These are phyloP conservation scores for Lepiota brunneoincarnata DNA, from an alignment of 768 basidiomycete species.

Conservation along the genomic window DNA sequence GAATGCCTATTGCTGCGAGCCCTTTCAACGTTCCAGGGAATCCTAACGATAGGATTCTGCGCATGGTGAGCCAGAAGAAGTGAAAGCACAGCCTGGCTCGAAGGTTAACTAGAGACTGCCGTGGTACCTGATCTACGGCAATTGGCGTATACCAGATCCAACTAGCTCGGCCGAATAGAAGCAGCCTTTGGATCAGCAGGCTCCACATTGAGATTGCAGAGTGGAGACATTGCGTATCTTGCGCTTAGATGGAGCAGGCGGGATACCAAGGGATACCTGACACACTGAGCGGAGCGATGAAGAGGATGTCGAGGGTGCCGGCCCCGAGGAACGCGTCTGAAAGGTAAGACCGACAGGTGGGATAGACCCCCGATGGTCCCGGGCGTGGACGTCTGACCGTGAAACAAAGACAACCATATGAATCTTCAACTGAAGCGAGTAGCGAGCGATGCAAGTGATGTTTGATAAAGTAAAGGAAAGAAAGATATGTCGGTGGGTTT, in stretches of 20 bases:
- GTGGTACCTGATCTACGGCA: constrained; percentile 6
- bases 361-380: too few species aligned
- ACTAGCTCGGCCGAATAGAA: constrained; percentile 6
- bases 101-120: too few species aligned
- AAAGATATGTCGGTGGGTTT: background rate
- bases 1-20: too few species aligned
- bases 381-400: too few species aligned
- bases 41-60: too few species aligned
- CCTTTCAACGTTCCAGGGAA: too few species aligned
- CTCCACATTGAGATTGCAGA: background rate
- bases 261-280: constrained; percentile 3
- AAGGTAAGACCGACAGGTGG: too few species aligned
- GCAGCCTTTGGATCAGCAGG: background rate
- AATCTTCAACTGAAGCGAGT: background rate
- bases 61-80: background rate
- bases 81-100: too few species aligned
- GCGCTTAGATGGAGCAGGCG: background rate
- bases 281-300: background rate
- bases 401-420: background rate
- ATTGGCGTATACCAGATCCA: background rate
- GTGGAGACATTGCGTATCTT: background rate
- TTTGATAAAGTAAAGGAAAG: background rate
- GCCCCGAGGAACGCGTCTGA: too few species aligned
- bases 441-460: background rate
- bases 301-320: too few species aligned